These are phyloP conservation scores for Pyricularia grisea DNA, from an alignment of 2,329 filamentous ascomycete genomes.

Conservation along the genomic window DNA sequence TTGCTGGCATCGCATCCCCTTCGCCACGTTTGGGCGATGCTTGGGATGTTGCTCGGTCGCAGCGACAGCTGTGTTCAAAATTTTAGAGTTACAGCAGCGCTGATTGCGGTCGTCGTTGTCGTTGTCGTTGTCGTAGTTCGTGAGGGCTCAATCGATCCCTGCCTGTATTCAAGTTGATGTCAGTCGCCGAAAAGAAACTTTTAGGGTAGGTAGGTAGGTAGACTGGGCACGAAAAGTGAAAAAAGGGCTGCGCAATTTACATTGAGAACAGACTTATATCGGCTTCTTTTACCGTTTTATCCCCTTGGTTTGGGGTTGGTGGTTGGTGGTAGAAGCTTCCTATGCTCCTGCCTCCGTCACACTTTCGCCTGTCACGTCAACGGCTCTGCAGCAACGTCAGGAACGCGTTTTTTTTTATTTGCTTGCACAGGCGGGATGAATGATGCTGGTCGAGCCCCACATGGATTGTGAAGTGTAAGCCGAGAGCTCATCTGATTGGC, in stretches of 20 bases:
- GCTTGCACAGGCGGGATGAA: background rate
- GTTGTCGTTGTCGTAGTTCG: background rate
- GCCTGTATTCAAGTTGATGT: background rate
- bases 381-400: background rate
- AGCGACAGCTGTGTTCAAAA: background rate
- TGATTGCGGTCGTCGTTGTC: background rate
- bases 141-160: background rate
- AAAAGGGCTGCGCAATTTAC: background rate
- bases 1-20: conserved; percentile 16
- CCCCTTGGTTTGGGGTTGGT: background rate
- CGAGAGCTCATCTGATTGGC: background rate
- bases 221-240: background rate
- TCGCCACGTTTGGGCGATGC: background rate
- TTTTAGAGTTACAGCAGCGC: background rate
- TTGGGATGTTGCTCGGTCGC: background rate
- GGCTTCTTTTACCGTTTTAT: background rate
- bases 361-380: background rate
- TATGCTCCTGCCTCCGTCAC: background rate
- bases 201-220: background rate
- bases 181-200: background rate
- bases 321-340: background rate
- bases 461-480: background rate
- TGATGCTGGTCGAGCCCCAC: background rate
- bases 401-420: conserved; percentile 1
- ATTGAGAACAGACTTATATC: background rate